Base-by-base conservation (phyloP, 2,329 filamentous ascomycete genomes). In the Cadophora luteo-olivacea region DNA sequence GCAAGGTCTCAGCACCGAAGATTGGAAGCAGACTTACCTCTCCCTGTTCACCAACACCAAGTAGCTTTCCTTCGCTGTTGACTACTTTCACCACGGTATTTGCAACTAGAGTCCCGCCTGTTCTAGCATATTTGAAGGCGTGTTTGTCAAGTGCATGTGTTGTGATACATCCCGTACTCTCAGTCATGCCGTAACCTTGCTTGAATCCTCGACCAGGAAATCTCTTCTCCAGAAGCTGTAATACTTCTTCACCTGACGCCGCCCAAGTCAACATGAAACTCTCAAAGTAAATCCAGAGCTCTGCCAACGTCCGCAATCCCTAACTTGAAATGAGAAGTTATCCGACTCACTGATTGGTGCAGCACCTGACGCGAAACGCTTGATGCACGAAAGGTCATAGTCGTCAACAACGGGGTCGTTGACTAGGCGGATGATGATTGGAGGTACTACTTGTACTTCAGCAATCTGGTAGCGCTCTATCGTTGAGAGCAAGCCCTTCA, bases 141-240 rank as follows among this genome's bases (percentile, higher is more conserved):
- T 85, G 86, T 52, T 84, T 82, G 0, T 82, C 80, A 0, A 84
- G 83, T 11, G 88, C 86, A 66, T 89, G 87, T 0, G 85, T 82
- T 0, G 87, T 89, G 70, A 91, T 87, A 71, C 86, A 89, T 1
- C 81, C 83, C 75, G 86, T 89, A 0, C 83, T 85, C 75, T 92
- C 89, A 0, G 89, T 91, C 88, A 91, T 91, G 33, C 89, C 89
- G 73, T 90, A 91, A 1, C 87, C 88, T 74, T 90, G 88, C 72
- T 87, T 87, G 77, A 91, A 89, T 0, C 86, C 87, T 0, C 84
- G 87, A 0, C 83, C 79, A 0, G 88, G 88, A 73, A 89, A 90
- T 60, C 83, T 84, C 69, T 82, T 80, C 67, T 86, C 78, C 16
- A 91, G 79, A 29, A 84, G 81, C 29, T 85, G 82, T 19, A 90